Evolutionary conservation across 495 filamentous ascomycete genomes (phyloP), one percentile per base, ranked within the genome.

Genomic region (Collariella sp.): DNA sequence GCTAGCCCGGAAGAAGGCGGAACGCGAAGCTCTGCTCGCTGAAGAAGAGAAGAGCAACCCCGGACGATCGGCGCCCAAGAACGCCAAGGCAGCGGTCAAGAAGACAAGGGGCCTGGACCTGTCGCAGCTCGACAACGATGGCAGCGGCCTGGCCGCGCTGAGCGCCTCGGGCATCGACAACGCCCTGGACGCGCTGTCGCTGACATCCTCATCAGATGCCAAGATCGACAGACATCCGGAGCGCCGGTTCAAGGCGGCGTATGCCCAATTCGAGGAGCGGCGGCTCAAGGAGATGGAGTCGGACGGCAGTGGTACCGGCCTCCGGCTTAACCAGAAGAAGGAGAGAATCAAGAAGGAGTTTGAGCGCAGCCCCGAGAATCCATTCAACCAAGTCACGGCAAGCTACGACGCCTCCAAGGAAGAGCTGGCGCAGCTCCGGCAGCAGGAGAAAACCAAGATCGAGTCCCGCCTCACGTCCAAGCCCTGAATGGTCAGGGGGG

Each of bases 201-300:
- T 95, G 19, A 84, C 86, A 11, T 31, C 38, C 0, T 60, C 65
- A 42, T 60, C 69, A 54, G 66, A 70, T 7, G 64, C 74, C 41
- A 88, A 93, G 70, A 70, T 96, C 35, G 93, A 98, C 65, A 74
- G 82, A 26, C 89, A 98, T 63, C 89, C 91, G 0, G 88, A 95
- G 72, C 72, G 87, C 34, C 72, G 94, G 49, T 91, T 82, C 71
- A 87, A 87, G 73, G 90, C 91, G 3, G 93, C 93, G 2, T 95
- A 88, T 69, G 79, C 86, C n/a, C 83, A 78, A 47, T 96, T 80
- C 63, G 89, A 95, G 72, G 89, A 89, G 57, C 72, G 86, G n/a
- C 76, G 91, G 49, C 65, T 96, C 56, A 77, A 82, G 3, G 90
- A 97, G 76, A 83, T 97, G 72, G 84, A 89, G 54, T 71, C 79